These are phyloP conservation scores for Volvox africanus DNA, from an alignment of 139 green algal genomes.

Conservation along the genomic window DNA sequence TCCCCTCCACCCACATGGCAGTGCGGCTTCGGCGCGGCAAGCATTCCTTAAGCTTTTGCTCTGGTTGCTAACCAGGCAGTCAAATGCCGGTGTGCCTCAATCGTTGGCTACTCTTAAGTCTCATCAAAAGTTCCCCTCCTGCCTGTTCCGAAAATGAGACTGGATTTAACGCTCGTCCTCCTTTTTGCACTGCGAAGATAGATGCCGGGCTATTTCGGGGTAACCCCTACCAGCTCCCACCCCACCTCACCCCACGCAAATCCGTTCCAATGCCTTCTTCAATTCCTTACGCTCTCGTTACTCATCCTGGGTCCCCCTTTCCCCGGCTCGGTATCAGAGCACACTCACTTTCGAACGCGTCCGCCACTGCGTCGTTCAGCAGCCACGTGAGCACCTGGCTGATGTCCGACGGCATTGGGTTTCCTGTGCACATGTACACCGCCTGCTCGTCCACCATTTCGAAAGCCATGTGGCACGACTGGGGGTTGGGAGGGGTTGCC, in stretches of 20 bases:
- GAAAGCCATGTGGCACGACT: constrained; percentile 87
- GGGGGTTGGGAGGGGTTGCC: constrained; percentile 27
- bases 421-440: constrained; percentile 96
- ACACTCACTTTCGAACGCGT: constrained; percentile 68
- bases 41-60: too few relatives aligned
- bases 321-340: too few relatives aligned
- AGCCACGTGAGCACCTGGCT: constrained; percentile 77
- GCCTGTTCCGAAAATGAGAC: too few relatives aligned
- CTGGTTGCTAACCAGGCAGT: too few relatives aligned
- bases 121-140: not conserved
- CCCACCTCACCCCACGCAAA: not conserved
- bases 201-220: too few relatives aligned
- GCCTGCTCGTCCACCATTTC: constrained; percentile 71
- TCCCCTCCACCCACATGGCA: too few relatives aligned
- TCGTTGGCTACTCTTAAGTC: not conserved
- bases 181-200: too few relatives aligned
- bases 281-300: not conserved
- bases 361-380: constrained; percentile 88
- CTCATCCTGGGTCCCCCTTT: too few relatives aligned
- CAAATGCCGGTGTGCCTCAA: not conserved
- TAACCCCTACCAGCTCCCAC: not conserved
- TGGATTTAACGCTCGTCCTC: too few relatives aligned
- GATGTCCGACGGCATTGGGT: constrained; percentile 91
- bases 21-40: too few relatives aligned
- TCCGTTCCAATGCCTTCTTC: not conserved